Evolutionary conservation across 23 red algal species (phyloP).

Genomic region (Agarophyton chilense): DNA sequence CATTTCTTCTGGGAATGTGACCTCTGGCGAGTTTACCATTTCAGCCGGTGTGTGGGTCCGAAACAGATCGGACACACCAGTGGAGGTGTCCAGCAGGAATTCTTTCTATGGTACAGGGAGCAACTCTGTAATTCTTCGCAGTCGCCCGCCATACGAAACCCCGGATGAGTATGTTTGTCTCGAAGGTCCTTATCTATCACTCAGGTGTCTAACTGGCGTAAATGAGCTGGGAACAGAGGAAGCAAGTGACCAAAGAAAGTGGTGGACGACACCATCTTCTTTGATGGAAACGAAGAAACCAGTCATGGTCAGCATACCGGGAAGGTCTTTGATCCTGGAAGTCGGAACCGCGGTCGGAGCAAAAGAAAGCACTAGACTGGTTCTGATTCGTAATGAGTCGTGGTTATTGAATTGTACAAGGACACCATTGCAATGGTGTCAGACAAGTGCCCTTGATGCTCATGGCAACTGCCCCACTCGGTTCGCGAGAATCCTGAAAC

Average conservation of each 20-base stretch:
- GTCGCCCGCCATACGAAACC: conserved; percentile 29
- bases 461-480: conserved; percentile 55
- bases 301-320: conserved; percentile 33
- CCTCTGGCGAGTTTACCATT: conserved; percentile 22
- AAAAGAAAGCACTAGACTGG: conserved; percentile 52
- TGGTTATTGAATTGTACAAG: conserved; percentile 83
- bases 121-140: conserved; percentile 41
- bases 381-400: conserved; percentile 74
- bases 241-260: conserved; percentile 24
- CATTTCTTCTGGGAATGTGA: neutral
- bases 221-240: neutral
- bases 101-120: conserved; percentile 51
- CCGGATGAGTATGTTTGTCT: conserved; percentile 61
- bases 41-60: conserved; percentile 74
- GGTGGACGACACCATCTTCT: conserved; percentile 62
- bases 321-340: conserved; percentile 57
- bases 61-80: conserved; percentile 70
- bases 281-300: conserved; percentile 71
- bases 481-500: conserved; percentile 44
- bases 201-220: neutral
- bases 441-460: conserved; percentile 58
- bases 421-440: conserved; percentile 79
- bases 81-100: conserved; percentile 42
- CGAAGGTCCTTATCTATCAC: conserved; percentile 57
- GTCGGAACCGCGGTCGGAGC: conserved; percentile 45